Conservation (phyloP, 805 yeast genomes). For the Yarrowia sp. region DNA sequence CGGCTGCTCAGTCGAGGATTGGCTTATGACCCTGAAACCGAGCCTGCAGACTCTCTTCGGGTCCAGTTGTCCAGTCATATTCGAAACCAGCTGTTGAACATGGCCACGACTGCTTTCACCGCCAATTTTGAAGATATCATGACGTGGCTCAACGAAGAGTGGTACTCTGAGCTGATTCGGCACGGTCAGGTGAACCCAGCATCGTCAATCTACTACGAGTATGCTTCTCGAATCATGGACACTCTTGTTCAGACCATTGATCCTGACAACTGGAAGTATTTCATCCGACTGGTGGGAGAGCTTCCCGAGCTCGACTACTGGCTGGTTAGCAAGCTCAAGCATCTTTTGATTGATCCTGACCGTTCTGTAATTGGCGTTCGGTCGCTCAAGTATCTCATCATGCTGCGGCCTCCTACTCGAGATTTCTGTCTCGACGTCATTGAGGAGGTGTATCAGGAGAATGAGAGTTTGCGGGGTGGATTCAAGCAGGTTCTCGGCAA, state of each 20-base stretch:
- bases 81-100: slow-evolving; percentile 66
- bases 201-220: slow-evolving; percentile 50
- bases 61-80: slow-evolving; percentile 45
- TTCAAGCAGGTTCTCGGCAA: slow-evolving; percentile 33
- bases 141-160: slow-evolving; percentile 95
- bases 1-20: slow-evolving; percentile 79
- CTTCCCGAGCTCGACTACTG: slow-evolving; percentile 68
- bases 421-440: slow-evolving; percentile 41
- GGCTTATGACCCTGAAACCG: slow-evolving; percentile 37
- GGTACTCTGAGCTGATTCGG: slow-evolving; percentile 58
- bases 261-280: slow-evolving; percentile 69
- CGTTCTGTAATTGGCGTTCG: slow-evolving; percentile 77
- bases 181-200: slow-evolving; percentile 28
- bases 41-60: slow-evolving; percentile 23
- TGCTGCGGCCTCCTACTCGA: slow-evolving; percentile 87
- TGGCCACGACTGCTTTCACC: slow-evolving; percentile 70
- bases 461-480: slow-evolving; percentile 31
- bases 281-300: slow-evolving; percentile 81
- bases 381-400: slow-evolving; percentile 70
- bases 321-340: slow-evolving; percentile 61
- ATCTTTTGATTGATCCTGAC: slow-evolving; percentile 81
- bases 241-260: slow-evolving; percentile 82
- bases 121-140: slow-evolving; percentile 68
- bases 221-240: slow-evolving; percentile 72
- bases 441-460: slow-evolving; percentile 34